Conservation (phyloP, 257 asterid species). For the Forsythia viridissima region DNA sequence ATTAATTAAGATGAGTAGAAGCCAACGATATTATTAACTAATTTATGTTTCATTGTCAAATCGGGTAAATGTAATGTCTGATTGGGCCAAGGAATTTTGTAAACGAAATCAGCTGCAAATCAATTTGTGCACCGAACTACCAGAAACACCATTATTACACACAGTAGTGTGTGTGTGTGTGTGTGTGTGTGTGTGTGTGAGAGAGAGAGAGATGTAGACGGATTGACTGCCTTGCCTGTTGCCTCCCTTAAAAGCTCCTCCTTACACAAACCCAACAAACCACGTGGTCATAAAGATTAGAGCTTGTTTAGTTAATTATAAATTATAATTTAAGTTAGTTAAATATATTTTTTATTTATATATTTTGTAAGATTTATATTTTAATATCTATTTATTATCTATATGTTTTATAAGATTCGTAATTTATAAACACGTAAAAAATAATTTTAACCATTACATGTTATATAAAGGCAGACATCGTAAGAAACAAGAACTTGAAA, state of each 20-base stretch:
- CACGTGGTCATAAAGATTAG: not conserved
- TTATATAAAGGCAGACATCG: too few species aligned
- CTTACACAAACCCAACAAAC: constrained; percentile 11
- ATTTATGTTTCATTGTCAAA: not conserved
- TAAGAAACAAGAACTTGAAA: too few species aligned
- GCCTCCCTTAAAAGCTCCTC: constrained; percentile 52
- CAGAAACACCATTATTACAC: constrained; percentile 40
- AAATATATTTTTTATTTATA: too few species aligned
- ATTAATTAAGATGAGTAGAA: too few species aligned
- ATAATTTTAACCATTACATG: too few species aligned
- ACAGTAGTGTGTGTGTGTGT: not conserved
- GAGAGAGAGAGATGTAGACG: constrained; percentile 26
- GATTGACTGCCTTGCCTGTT: constrained; percentile 26
- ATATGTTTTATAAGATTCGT: too few species aligned
- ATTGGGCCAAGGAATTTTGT: not conserved
- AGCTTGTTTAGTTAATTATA: too few species aligned
- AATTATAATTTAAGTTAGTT: too few species aligned
- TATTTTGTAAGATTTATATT: too few species aligned
- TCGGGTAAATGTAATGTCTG: not conserved
- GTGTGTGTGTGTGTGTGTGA: not conserved
- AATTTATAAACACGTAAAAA: too few species aligned
- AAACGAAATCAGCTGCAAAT: not conserved
- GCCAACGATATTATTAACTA: too few species aligned
- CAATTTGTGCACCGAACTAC: constrained; percentile 25
- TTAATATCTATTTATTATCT: too few species aligned